Base-by-base conservation (phyloP, 164 flowering plant species). In the Umbellularia californica region DNA sequence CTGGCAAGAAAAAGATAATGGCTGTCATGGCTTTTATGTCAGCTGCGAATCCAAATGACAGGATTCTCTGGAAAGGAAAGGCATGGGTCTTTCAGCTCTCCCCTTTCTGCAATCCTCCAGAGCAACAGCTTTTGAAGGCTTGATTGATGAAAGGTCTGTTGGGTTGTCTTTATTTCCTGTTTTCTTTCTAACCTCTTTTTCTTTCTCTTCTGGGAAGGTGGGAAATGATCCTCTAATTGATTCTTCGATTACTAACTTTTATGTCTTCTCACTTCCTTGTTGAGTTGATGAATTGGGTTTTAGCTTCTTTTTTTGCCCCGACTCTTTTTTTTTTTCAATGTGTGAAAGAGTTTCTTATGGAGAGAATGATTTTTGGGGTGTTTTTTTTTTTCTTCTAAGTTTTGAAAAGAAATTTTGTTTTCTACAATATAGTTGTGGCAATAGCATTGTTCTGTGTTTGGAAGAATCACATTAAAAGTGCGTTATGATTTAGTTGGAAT, bases 21-120 rank as follows among this genome's bases (percentile, higher is more conserved):
- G 51, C 72, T 6, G 63, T 79, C 66, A 77, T 79, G 81, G 88
- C 87, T 74, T 81, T 75, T 51, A 13, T 78, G 73, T 62, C 64
- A 60, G 83, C 33, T 2, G 83, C 78, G 20, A 78, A 78, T 55
- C 55, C 77, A 14, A 74, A 62, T 33, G 81, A 79, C 74, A 27
- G 33, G 19, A 76, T 50, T 69, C 76, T 33, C 77, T 41, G 70
- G 76, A 77, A 78, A 72, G 86, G 90, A 79, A 87, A 90, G 75
- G 82, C 81, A 35, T 50, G 87, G 97, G 95, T 77, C 58, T 90
- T 68, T 85, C 95, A 0, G 81, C 87, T 66, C 80, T 91, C 79
- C 89, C 96, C 0, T 80, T 90, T 41, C 51, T 90, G 71, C 84
- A 82, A 23, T 72, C 81, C 50, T 70, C 82, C 50, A 86, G 78